Base-by-base conservation (phyloP, 257 asterid species). In the Plantago major region DNA sequence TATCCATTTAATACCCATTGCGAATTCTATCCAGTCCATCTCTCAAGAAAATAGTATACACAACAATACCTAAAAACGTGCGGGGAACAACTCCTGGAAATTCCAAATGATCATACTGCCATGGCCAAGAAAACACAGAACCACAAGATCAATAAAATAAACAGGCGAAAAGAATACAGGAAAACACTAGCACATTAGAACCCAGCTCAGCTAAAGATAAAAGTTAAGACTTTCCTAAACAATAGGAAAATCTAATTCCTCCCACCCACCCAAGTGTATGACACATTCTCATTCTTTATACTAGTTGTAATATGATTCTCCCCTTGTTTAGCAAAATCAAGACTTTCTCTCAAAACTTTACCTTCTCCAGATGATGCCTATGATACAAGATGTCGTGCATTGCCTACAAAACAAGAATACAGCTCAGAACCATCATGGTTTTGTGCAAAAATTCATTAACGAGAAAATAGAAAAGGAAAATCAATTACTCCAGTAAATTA, bases 51-150 rank as follows among this genome's bases (percentile, higher is more conserved):
- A 33, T 33, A 33, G 47, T 46, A 44, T 51, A 44, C 51, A 42
- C 67, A 55, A 64, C 65, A 76, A 74, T 72, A 84, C 97, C 99
- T 10, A 84, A 78, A 74, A 92, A 89, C 47, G 99, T 89, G 47
- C 99, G 99, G 66, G 99, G 95, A 69, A 92, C 97, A 52, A 89
- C 97, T 73, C 99, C 99, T 11, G 97, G 88, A 71, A 89, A 92
- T 44, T 92, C 96, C 82, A 89, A 81, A 81, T 92, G 99, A 81
- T 92, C 99, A 66, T 89, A 92, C 97, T 92, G 80, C 12, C 48
- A 64, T 52, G 54, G 46, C 68, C 71, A 67, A 56, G 46, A 58
- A 67, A 58, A 48, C 28, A 67, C 43, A 53, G 58, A 22, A 57
- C 45, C 26, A 52, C 10, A 22, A n/a, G 18, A 18, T 42, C n/a